A percentile compares a stretch with the other conserved stretches of the same genome.
Evolutionary conservation across 148 eudicot genomes (phyloP).

Genomic region (Rhododendron vialii): DNA sequence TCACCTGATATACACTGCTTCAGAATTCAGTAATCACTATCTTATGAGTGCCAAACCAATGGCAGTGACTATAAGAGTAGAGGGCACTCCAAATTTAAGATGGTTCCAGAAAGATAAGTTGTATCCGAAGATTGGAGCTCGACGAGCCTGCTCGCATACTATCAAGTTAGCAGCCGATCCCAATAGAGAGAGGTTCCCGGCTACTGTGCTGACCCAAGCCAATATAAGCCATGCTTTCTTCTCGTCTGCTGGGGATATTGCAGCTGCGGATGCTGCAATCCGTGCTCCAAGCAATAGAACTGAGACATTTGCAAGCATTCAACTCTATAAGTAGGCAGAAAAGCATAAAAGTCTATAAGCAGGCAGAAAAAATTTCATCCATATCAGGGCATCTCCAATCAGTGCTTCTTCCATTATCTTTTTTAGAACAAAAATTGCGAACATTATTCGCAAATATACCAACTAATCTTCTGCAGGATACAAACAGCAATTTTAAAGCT

Average conservation of each 20-base stretch:
- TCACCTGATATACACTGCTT: neutral
- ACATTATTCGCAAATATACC: neutral
- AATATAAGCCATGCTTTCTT: conserved; percentile 85
- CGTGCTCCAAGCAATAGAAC: conserved; percentile 77
- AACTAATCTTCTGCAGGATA: neutral
- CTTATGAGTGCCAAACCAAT: conserved; percentile 64
- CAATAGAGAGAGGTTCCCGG: conserved; percentile 76
- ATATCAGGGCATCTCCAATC: neutral
- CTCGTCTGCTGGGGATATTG: conserved; percentile 59
- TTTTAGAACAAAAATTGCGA: neutral
- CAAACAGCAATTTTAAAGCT: neutral
- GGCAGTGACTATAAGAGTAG: conserved; percentile 78
- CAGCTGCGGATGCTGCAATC: conserved; percentile 77
- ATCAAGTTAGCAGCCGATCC: conserved; percentile 97
- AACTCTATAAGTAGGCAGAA: neutral
- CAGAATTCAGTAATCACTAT: conserved; percentile 3
- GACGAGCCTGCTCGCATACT: conserved; percentile 93
- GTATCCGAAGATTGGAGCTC: conserved; percentile 53
- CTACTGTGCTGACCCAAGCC: conserved; percentile 96
- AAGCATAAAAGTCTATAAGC: neutral
- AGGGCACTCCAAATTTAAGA: conserved; percentile 86
- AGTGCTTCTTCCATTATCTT: neutral
- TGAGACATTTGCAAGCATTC: conserved; percentile 18
- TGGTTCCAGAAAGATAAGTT: conserved; percentile 77
- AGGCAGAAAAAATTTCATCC: neutral